A percentile compares a stretch with the other conserved stretches of the same genome.
phyloP scores from a whole-genome alignment of 2,329 filamentous ascomycete genomes.

The Neofusicoccum laricinum region DNA sequence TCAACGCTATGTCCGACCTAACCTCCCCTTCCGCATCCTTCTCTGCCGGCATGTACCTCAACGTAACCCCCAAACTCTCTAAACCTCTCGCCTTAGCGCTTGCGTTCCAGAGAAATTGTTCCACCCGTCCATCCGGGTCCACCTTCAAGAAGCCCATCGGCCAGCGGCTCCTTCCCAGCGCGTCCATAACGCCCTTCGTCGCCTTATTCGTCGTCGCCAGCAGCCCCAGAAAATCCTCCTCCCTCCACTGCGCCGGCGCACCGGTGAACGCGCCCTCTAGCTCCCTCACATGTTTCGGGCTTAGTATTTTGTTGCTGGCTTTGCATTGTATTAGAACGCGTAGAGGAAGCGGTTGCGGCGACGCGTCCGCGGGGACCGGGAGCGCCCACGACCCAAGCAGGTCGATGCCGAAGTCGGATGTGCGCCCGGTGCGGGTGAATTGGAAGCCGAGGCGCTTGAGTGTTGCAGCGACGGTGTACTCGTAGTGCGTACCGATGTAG shows the following conservation, averaged over 20 bases:
- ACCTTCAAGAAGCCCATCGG: constrained; percentile 72
- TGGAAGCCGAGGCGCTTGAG: constrained; percentile 62
- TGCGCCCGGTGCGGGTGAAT: constrained; percentile 63
- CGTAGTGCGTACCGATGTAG: constrained; percentile 73
- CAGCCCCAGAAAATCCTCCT: constrained; percentile 62
- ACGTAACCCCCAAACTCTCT: constrained; percentile 47
- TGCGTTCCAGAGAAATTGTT: constrained; percentile 72
- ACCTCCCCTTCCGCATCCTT: constrained; percentile 15
- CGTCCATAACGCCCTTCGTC: constrained; percentile 74
- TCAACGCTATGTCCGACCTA: constrained; percentile 32
- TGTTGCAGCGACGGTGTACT: constrained; percentile 63
- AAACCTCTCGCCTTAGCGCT: constrained; percentile 62
- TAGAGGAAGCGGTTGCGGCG: constrained; percentile 29
- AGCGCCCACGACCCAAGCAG: constrained; percentile 69
- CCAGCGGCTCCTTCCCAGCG: constrained; percentile 63
- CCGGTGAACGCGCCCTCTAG: constrained; percentile 74
- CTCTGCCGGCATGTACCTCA: constrained; percentile 27
- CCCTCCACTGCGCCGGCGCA: constrained; percentile 71
- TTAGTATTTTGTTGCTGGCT: constrained; percentile 48
- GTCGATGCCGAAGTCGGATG: constrained; percentile 70
- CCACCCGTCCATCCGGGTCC: constrained; percentile 53
- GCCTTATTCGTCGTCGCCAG: constrained; percentile 67
- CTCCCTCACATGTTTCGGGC: constrained; percentile 65
- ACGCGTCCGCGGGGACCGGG: constrained; percentile 19
- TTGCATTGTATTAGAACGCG: constrained; percentile 67